Evolutionary conservation across 2,329 filamentous ascomycete species (phyloP).

Genomic region (Orbilia blumenaviensis): DNA sequence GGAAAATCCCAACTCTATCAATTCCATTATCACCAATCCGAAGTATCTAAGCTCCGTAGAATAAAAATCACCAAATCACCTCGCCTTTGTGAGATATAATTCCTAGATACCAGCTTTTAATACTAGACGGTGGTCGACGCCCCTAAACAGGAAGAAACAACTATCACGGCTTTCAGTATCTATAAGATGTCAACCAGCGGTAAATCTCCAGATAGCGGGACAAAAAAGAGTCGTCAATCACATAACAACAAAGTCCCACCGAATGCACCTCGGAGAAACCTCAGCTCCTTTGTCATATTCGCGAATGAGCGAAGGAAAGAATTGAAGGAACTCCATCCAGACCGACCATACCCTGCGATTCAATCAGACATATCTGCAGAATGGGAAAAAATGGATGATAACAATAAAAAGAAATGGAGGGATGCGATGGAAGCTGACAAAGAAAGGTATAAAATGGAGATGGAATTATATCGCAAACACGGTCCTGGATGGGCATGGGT

Average conservation of each 20-base stretch:
- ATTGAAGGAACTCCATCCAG: conserved; percentile 27
- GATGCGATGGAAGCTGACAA: conserved; percentile 38
- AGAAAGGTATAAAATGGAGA: conserved; percentile 47
- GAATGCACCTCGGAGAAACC: conserved; percentile 50
- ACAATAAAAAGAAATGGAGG: conserved; percentile 33
- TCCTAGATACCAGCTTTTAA: background rate
- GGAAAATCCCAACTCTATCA: background rate
- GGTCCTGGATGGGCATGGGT: conserved; percentile 45
- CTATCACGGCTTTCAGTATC: background rate
- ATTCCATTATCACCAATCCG: no score
- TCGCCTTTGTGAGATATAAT: no score
- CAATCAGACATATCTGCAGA: conserved; percentile 49
- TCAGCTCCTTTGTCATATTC: conserved; percentile 53
- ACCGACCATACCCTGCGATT: conserved; percentile 33
- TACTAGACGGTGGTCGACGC: background rate
- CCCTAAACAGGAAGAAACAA: background rate
- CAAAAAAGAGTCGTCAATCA: conserved; percentile 37
- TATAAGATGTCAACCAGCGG: conserved; percentile 14
- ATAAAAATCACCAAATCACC: no score
- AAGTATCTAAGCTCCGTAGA: no score
- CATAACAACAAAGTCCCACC: conserved; percentile 54
- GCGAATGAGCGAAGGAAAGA: conserved; percentile 41
- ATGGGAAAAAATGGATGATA: conserved; percentile 37
- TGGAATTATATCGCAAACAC: conserved; percentile 48
- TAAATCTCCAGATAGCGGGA: background rate